Percentiles rank a stretch among this genome's conserved stretches.
These are phyloP conservation scores for Pterocarpus macrocarpus DNA, from an alignment of 306 rosid species.

Conservation along the genomic window DNA sequence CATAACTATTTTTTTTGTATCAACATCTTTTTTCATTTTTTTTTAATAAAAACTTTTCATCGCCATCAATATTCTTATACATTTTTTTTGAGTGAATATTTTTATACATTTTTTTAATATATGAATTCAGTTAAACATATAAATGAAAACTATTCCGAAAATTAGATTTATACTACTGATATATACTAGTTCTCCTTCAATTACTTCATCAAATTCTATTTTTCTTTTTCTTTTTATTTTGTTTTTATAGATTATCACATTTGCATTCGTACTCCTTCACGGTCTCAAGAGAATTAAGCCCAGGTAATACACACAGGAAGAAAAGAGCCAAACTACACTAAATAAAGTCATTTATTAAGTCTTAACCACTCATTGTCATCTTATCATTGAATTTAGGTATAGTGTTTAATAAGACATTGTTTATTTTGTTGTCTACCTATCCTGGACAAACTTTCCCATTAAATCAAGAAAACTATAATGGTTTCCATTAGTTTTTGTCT, in stretches of 20 bases:
- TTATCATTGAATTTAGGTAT: slow-evolving; percentile 32
- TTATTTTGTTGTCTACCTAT: slow-evolving; percentile 47
- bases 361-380: slow-evolving; percentile 16
- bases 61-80: no score
- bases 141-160: no score
- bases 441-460: slow-evolving; percentile 48
- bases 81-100: no score
- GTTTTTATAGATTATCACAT: neutral
- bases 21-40: no score
- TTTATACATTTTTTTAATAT: no score
- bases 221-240: neutral
- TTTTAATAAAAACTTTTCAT: no score
- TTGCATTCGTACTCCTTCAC: neutral
- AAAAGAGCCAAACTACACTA: neutral
- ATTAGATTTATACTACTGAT: no score
- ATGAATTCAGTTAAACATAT: no score
- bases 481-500: slow-evolving; percentile 58
- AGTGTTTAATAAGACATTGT: slow-evolving; percentile 28
- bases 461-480: slow-evolving; percentile 50
- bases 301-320: neutral
- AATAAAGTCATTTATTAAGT: slow-evolving; percentile 23
- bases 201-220: neutral
- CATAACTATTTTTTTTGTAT: no score
- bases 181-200: neutral
- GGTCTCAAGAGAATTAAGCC: neutral